Conservation (phyloP, 805 yeast genomes). For the Lipomyces yamanashiensis region DNA sequence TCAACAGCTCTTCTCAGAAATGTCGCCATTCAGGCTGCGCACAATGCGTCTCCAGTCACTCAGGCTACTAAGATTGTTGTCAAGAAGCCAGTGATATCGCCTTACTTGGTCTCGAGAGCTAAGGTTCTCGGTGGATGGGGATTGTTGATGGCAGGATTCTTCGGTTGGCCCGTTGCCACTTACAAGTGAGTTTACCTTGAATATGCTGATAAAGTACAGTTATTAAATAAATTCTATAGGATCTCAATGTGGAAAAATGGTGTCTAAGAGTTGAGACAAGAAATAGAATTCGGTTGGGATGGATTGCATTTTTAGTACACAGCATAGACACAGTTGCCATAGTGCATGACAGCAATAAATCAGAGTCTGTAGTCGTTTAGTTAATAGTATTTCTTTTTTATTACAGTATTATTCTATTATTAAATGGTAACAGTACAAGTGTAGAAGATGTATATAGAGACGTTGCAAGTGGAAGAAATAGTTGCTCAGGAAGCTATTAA, state of each 20-base stretch:
- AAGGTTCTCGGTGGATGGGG: conserved; percentile 4
- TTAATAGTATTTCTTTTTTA: not conserved
- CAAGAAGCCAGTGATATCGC: not conserved
- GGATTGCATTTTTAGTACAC: too few species aligned
- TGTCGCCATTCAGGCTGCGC: conserved; percentile 3
- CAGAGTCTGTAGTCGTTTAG: not conserved
- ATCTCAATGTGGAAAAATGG: not conserved
- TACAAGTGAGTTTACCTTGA: not conserved
- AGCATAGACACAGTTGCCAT: not conserved
- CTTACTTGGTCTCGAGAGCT: conserved; percentile 1
- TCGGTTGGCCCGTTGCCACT: conserved; percentile 10
- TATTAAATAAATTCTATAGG: not conserved
- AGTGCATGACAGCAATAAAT: not conserved
- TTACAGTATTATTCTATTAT: not conserved
- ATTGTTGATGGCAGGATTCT: not conserved
- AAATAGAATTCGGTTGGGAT: too few species aligned
- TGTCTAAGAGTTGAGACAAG: too few species aligned
- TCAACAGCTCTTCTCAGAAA: conserved; percentile 5
- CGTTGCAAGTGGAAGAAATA: too few species aligned
- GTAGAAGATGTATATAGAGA: too few species aligned
- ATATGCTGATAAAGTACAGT: not conserved
- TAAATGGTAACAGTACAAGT: too few species aligned
- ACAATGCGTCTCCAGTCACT: not conserved
- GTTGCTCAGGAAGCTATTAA: too few species aligned
- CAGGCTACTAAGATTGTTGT: not conserved